Conservation (phyloP, 2,329 filamentous ascomycete species). For the Sclerotinia subarctica region DNA sequence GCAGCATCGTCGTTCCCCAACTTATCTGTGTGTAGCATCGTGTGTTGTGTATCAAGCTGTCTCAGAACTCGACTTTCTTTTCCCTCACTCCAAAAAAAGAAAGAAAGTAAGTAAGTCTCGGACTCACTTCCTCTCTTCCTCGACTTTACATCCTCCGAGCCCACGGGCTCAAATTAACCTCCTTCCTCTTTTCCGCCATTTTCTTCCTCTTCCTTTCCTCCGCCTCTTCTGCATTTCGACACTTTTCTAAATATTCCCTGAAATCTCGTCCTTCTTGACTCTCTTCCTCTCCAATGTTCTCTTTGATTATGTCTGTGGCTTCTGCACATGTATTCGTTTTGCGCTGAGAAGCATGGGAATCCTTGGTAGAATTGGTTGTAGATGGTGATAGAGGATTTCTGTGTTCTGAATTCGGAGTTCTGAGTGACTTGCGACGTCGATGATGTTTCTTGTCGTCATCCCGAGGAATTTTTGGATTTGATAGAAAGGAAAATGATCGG, state of each 20-base stretch:
- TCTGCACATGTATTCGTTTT: not conserved
- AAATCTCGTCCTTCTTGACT: constrained; percentile 12
- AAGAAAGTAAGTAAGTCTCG: not conserved
- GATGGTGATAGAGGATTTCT: constrained; percentile 17
- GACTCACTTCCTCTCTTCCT: not conserved
- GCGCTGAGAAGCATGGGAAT: not conserved
- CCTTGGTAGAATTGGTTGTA: constrained; percentile 17
- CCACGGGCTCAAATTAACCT: constrained; percentile 41
- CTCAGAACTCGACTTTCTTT: not conserved
- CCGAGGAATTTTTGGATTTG: not conserved
- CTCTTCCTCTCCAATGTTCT: not conserved
- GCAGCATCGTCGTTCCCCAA: not conserved
- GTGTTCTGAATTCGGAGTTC: not conserved
- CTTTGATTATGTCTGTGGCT: not conserved
- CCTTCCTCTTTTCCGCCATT: constrained; percentile 43
- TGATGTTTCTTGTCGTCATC: not conserved
- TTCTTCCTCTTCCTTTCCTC: constrained; percentile 34
- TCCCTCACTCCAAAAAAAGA: not conserved
- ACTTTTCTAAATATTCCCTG: constrained; percentile 19
- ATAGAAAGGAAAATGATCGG: constrained; percentile 7
- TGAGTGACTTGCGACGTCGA: not conserved
- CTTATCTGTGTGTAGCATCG: not conserved
- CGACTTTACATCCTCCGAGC: constrained; percentile 17
- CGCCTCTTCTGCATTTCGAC: constrained; percentile 12
- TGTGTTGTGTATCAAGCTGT: not conserved